phyloP scores from a whole-genome alignment of 2,329 filamentous ascomycete species.

The Metarhizium rileyi region DNA sequence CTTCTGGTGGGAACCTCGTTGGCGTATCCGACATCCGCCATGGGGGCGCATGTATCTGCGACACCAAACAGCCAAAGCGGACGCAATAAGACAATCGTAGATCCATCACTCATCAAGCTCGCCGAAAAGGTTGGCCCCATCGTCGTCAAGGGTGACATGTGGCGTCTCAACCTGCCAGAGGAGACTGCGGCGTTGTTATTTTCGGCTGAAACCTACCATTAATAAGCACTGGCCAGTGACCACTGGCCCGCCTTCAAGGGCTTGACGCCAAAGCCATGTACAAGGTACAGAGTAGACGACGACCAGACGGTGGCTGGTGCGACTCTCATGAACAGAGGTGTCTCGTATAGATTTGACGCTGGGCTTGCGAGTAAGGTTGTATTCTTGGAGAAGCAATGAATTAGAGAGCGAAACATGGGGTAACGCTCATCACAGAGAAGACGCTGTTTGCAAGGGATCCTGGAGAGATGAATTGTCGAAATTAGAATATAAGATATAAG shows the following conservation, averaged over 20 bases:
- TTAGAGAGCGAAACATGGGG: too few relatives aligned
- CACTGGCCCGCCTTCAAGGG: slow-evolving; percentile 44
- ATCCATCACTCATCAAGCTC: slow-evolving; percentile 44
- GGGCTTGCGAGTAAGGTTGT: slow-evolving; percentile 49
- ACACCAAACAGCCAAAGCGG: slow-evolving; percentile 49
- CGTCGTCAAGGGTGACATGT: slow-evolving; percentile 48
- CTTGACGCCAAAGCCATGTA: slow-evolving; percentile 46
- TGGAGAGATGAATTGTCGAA: too few relatives aligned
- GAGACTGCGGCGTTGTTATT: slow-evolving; percentile 50
- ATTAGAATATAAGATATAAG: too few relatives aligned
- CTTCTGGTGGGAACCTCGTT: slow-evolving; percentile 55
- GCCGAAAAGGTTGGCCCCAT: slow-evolving; percentile 50
- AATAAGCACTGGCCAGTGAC: slow-evolving; percentile 43
- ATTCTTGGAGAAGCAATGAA: slow-evolving; percentile 35
- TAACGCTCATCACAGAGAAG: too few relatives aligned
- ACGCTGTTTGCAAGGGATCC: too few relatives aligned
- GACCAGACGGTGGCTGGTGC: slow-evolving; percentile 44
- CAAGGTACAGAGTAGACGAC: slow-evolving; percentile 42
- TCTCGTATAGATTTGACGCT: slow-evolving; percentile 40
- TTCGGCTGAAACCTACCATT: slow-evolving; percentile 42
- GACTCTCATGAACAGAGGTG: slow-evolving; percentile 52
- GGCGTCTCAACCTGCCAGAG: slow-evolving; percentile 47
- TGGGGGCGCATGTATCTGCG: slow-evolving; percentile 56
- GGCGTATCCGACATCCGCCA: slow-evolving; percentile 51
- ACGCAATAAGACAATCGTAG: slow-evolving; percentile 46